Conservation (phyloP, 202 grass and related monocot species). For the Schoenoplectus tabernaemontani region DNA sequence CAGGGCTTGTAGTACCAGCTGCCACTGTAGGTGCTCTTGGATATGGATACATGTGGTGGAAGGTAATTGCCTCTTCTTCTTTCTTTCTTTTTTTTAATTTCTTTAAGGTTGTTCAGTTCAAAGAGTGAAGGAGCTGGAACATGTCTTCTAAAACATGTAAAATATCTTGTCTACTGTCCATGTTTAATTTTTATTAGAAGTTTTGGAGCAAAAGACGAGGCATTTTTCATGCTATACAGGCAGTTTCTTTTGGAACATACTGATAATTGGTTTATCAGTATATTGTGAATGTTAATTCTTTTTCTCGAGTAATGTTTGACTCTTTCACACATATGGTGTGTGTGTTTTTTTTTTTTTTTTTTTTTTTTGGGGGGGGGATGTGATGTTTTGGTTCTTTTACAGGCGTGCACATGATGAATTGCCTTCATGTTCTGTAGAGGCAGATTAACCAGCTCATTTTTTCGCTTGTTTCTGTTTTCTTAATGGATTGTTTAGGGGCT, state of each 20-base stretch:
- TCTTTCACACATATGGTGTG: not conserved
- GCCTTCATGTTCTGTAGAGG: not conserved
- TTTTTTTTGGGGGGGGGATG: too few relatives aligned
- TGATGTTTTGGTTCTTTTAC: not conserved
- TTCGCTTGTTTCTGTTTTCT: not conserved
- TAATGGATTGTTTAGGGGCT: slow-evolving; percentile 41
- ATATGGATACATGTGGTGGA: slow-evolving; percentile 99
- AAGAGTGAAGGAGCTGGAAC: too few relatives aligned
- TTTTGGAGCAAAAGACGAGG: not conserved
- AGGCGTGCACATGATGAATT: not conserved
- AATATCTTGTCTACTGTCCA: not conserved
- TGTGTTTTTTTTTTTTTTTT: too few relatives aligned
- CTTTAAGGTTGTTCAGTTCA: too few relatives aligned
- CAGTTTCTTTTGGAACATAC: not conserved
- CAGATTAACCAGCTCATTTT: not conserved
- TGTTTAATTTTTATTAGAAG: not conserved
- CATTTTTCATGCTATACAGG: not conserved
- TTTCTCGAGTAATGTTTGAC: not conserved
- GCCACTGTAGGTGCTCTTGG: slow-evolving; percentile 80
- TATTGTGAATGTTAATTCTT: not conserved
- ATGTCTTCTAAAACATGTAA: not conserved
- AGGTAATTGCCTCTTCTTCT: slow-evolving; percentile 31
- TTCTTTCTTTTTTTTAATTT: too few relatives aligned
- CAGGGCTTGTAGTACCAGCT: slow-evolving; percentile 76
- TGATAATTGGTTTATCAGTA: not conserved